Conservation (phyloP, 2,329 filamentous ascomycete species). For the Teratosphaeriaceae sp. region DNA sequence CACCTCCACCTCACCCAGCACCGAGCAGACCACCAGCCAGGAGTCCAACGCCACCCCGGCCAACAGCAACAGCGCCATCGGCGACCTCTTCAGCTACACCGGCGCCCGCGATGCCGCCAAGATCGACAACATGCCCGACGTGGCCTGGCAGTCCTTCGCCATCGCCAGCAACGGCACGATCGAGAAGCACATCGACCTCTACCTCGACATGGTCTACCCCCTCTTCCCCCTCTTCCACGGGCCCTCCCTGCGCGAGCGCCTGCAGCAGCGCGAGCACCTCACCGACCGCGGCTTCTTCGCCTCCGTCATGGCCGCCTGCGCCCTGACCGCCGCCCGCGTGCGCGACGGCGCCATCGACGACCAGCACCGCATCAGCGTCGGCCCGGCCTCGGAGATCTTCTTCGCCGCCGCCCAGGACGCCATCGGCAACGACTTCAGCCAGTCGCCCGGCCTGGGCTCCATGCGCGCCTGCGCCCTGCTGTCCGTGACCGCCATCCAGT, state of each 20-base stretch:
- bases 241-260: slow-evolving; percentile 35
- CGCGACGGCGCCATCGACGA: slow-evolving; percentile 43
- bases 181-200: slow-evolving; percentile 38
- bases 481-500: slow-evolving; percentile 46
- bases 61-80: background rate
- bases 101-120: background rate
- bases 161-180: slow-evolving; percentile 35
- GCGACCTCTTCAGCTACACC: background rate
- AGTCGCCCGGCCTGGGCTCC: slow-evolving; percentile 32
- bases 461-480: slow-evolving; percentile 44
- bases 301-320: slow-evolving; percentile 47
- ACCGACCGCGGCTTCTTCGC: slow-evolving; percentile 41
- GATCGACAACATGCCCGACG: slow-evolving; percentile 17
- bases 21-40: background rate
- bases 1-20: background rate
- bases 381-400: slow-evolving; percentile 37
- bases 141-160: slow-evolving; percentile 37
- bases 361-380: slow-evolving; percentile 17
- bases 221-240: slow-evolving; percentile 49
- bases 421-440: slow-evolving; percentile 32
- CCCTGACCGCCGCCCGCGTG: slow-evolving; percentile 43
- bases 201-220: slow-evolving; percentile 49
- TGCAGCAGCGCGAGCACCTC: slow-evolving; percentile 40
- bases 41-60: background rate
- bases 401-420: slow-evolving; percentile 38